Percentiles rank a stretch among this genome's conserved stretches.
Conservation (phyloP, 495 filamentous ascomycete genomes). For the Lophium mytilinum region DNA sequence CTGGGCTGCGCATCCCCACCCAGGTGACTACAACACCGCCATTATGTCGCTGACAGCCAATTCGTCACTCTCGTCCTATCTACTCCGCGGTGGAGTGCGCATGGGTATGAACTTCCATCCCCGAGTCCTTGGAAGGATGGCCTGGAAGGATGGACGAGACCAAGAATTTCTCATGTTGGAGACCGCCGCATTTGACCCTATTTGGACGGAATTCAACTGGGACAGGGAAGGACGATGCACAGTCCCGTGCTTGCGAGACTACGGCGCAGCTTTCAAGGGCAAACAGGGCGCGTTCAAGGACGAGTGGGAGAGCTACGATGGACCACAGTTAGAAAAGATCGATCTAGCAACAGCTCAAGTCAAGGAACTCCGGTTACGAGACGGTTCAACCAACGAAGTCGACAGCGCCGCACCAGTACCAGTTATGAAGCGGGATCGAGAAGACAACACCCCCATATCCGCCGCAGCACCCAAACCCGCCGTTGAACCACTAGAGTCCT, state of each 20-base stretch:
- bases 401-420: conserved; percentile 13
- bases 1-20: conserved; percentile 46
- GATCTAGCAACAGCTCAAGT: conserved; percentile 5
- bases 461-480: conserved; percentile 17
- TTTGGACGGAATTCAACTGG: conserved; percentile 52
- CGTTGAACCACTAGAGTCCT: conserved; percentile 21
- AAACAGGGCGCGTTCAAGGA: conserved; percentile 35
- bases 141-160: conserved; percentile 46
- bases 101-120: conserved; percentile 56
- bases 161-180: conserved; percentile 49
- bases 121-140: conserved; percentile 47
- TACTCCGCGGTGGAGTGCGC: conserved; percentile 47
- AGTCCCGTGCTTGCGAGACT: conserved; percentile 48
- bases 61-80: conserved; percentile 46
- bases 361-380: conserved; percentile 15
- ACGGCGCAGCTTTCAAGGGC: conserved; percentile 43
- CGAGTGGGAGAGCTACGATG: conserved; percentile 48
- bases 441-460: conserved; percentile 19
- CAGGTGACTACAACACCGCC: conserved; percentile 52
- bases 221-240: conserved; percentile 45
- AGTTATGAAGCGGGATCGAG: conserved; percentile 4
- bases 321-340: conserved; percentile 27
- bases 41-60: conserved; percentile 50
- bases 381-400: conserved; percentile 6
- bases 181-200: conserved; percentile 49